phyloP scores from a whole-genome alignment of 1,284 basidiomycete species.

The Athelia psychrophila region DNA sequence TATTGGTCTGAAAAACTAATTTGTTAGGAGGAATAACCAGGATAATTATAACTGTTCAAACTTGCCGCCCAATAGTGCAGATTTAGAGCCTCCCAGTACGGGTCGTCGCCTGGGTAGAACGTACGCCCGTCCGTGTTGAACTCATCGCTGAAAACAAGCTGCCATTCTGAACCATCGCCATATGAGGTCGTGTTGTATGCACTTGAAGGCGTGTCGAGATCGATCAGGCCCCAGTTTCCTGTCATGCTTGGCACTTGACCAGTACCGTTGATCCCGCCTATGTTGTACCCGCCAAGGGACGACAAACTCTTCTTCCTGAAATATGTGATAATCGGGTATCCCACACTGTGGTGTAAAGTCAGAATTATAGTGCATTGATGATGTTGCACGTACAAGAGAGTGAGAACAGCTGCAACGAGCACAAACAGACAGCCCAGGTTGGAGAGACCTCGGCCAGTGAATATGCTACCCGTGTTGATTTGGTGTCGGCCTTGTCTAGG shows the following conservation, averaged over 20 bases:
- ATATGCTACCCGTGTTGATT: conserved; percentile 28
- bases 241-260: conserved; percentile 26
- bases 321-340: conserved; percentile 44
- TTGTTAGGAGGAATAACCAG: too few species aligned
- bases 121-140: conserved; percentile 61
- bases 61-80: conserved; percentile 67
- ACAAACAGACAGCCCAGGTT: conserved; percentile 41
- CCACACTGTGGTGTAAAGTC: conserved; percentile 23
- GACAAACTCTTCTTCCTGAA: conserved; percentile 24
- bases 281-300: conserved; percentile 32
- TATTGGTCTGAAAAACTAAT: conserved; percentile 41
- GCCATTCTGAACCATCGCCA: conserved; percentile 31
- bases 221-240: conserved; percentile 44
- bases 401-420: conserved; percentile 26
- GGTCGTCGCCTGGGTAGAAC: conserved; percentile 51
- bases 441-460: conserved; percentile 30
- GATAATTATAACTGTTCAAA: not conserved
- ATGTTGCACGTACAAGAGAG: conserved; percentile 11
- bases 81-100: conserved; percentile 69
- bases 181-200: conserved; percentile 39
- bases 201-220: conserved; percentile 45
- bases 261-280: conserved; percentile 46
- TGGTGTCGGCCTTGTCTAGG: conserved; percentile 17
- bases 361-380: not conserved
- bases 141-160: conserved; percentile 69